Conservation (phyloP, 768 basidiomycete genomes). For the Tulasnella sp. region DNA sequence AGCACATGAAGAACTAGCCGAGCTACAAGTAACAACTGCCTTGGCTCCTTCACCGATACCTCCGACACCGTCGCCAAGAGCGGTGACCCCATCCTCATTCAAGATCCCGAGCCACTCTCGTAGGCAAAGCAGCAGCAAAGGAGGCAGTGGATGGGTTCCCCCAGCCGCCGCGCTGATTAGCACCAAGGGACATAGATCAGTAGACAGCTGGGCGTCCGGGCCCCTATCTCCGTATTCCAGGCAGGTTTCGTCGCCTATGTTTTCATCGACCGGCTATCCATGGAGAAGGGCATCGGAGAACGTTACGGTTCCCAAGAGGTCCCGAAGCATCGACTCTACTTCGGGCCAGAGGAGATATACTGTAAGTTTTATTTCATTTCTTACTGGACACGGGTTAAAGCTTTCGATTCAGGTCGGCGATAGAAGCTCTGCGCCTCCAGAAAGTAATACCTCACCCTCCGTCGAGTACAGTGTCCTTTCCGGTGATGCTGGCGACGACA, state of each 20-base stretch:
- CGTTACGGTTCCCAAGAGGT: background rate
- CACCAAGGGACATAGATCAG: slow-evolving; percentile 16
- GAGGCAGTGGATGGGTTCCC: slow-evolving; percentile 15
- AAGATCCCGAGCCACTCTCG: slow-evolving; percentile 10
- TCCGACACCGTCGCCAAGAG: slow-evolving; percentile 6
- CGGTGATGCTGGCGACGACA: background rate
- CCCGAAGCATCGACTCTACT: slow-evolving; percentile 13
- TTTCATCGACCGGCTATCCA: background rate
- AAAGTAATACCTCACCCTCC: slow-evolving; percentile 11
- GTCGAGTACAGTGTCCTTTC: slow-evolving; percentile 13
- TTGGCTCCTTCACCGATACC: slow-evolving; percentile 1
- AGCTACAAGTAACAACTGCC: slow-evolving; percentile 39
- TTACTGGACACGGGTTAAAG: background rate
- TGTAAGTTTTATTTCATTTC: background rate
- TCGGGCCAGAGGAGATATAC: background rate
- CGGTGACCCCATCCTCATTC: background rate
- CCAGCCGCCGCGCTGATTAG: slow-evolving; percentile 12
- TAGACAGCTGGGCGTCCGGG: slow-evolving; percentile 18
- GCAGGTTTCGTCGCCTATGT: slow-evolving; percentile 1
- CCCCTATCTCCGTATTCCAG: background rate
- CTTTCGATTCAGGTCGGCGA: background rate
- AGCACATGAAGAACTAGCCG: slow-evolving; percentile 71
- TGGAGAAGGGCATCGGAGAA: slow-evolving; percentile 5
- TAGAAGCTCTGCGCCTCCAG: background rate
- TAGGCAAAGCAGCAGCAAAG: slow-evolving; percentile 7